Evolutionary conservation across 2,329 filamentous ascomycete species (phyloP).

Genomic region (Stemphylium vesicarium): DNA sequence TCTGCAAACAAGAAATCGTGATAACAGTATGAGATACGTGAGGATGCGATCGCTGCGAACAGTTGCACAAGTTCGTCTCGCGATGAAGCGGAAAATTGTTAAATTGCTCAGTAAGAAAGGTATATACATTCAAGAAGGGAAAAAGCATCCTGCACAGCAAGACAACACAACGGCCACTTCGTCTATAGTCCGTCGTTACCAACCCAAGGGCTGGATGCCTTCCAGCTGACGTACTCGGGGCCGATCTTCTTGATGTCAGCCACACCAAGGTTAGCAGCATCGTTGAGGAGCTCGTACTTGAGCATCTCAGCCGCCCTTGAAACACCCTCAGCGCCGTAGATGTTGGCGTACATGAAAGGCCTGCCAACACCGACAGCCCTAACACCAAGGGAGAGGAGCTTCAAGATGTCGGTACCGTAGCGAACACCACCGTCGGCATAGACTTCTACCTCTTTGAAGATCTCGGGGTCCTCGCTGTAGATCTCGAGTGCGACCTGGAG

Average conservation of each 20-base stretch:
- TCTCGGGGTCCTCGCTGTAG: slow-evolving; percentile 59
- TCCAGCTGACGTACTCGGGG: slow-evolving; percentile 32
- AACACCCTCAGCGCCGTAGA: slow-evolving; percentile 67
- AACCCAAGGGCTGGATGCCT: slow-evolving; percentile 21
- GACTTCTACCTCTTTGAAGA: slow-evolving; percentile 51
- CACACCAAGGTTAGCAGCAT: slow-evolving; percentile 45
- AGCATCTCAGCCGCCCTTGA: slow-evolving; percentile 60
- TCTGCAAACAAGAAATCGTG: too few relatives aligned
- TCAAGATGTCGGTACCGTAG: slow-evolving; percentile 49
- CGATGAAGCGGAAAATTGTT: too few relatives aligned
- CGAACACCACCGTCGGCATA: slow-evolving; percentile 51
- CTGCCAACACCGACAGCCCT: slow-evolving; percentile 55
- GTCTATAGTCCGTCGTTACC: slow-evolving; percentile 7
- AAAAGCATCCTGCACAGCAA: not conserved
- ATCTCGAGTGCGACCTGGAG: slow-evolving; percentile 80
- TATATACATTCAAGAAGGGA: slow-evolving; percentile 5
- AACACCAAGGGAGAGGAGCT: slow-evolving; percentile 48
- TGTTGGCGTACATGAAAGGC: slow-evolving; percentile 60
- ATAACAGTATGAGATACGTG: too few relatives aligned
- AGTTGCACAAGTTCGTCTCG: too few relatives aligned
- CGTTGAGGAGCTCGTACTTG: slow-evolving; percentile 56
- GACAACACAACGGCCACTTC: not conserved
- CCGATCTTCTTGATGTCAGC: slow-evolving; percentile 38
- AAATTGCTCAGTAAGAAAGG: not conserved
- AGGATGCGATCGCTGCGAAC: too few relatives aligned